Conservation (phyloP, 1,284 basidiomycete species). For the Sporisorium exsertum region DNA sequence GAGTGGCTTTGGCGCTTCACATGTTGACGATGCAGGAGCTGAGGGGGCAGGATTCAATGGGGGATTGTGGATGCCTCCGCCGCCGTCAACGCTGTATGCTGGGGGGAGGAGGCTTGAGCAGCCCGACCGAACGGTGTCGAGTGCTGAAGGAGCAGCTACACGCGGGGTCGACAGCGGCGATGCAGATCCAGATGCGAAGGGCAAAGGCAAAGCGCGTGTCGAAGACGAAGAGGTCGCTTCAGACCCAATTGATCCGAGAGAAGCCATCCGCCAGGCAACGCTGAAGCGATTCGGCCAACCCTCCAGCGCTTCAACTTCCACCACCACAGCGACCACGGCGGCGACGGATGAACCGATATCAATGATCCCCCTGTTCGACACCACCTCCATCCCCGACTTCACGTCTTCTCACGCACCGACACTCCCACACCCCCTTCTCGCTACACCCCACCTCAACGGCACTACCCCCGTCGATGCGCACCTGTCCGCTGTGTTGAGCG, state of each 20-base stretch:
- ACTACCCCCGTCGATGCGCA: not conserved
- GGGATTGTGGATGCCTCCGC: constrained; percentile 49
- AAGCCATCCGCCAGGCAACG: constrained; percentile 48
- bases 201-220: constrained; percentile 25
- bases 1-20: not conserved
- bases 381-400: constrained; percentile 53
- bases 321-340: not conserved
- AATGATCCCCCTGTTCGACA: constrained; percentile 59
- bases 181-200: not conserved
- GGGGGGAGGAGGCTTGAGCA: constrained; percentile 8
- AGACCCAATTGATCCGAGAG: constrained; percentile 40
- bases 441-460: not conserved
- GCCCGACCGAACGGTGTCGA: not conserved
- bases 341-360: constrained; percentile 31
- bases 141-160: not conserved
- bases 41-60: not conserved
- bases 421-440: constrained; percentile 44
- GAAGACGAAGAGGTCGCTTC: not conserved
- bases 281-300: constrained; percentile 27
- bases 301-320: not conserved
- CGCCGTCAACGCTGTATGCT: constrained; percentile 40
- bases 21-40: not conserved
- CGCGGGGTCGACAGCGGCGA: not conserved
- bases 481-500: not conserved
- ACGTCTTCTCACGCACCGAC: constrained; percentile 47